Evolutionary conservation across 164 flowering plant species (phyloP).

Genomic region (Brasenia schreberi): DNA sequence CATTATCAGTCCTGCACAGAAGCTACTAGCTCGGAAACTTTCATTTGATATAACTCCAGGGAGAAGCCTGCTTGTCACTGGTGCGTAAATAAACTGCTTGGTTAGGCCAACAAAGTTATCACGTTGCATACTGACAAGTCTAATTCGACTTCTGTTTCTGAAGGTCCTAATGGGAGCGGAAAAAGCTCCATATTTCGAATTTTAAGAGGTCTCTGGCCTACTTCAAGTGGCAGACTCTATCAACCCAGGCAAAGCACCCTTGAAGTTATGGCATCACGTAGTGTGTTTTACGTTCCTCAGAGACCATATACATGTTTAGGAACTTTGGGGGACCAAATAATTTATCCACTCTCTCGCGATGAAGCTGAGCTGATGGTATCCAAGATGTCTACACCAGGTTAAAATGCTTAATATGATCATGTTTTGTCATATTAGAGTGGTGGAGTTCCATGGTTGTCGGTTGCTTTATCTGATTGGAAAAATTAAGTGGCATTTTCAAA

Average conservation of each 20-base stretch:
- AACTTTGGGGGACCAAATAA: slow-evolving; percentile 90
- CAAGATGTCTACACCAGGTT: slow-evolving; percentile 34
- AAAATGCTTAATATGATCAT: slow-evolving; percentile 4
- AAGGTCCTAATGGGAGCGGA: slow-evolving; percentile 99
- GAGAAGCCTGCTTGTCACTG: slow-evolving; percentile 89
- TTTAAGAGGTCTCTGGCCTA: slow-evolving; percentile 91
- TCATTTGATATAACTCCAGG: slow-evolving; percentile 61
- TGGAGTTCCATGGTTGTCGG: no score
- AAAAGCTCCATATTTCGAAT: slow-evolving; percentile 97
- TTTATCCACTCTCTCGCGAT: slow-evolving; percentile 81
- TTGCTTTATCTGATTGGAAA: no score
- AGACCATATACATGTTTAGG: slow-evolving; percentile 96
- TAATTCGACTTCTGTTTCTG: slow-evolving; percentile 10
- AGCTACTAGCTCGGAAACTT: slow-evolving; percentile 69
- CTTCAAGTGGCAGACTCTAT: slow-evolving; percentile 55
- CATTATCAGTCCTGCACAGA: slow-evolving; percentile 82
- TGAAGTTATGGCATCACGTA: slow-evolving; percentile 30
- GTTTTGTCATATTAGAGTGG: not conserved
- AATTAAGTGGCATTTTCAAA: no score
- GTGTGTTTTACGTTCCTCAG: slow-evolving; percentile 84
- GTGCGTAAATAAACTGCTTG: slow-evolving; percentile 30
- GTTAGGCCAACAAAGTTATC: not conserved
- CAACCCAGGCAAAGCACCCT: slow-evolving; percentile 36
- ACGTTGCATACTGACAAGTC: not conserved
- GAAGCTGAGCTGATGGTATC: slow-evolving; percentile 53